Evolutionary conservation across 2,329 filamentous ascomycete genomes (phyloP).

Genomic region (Exophiala mesophila): DNA sequence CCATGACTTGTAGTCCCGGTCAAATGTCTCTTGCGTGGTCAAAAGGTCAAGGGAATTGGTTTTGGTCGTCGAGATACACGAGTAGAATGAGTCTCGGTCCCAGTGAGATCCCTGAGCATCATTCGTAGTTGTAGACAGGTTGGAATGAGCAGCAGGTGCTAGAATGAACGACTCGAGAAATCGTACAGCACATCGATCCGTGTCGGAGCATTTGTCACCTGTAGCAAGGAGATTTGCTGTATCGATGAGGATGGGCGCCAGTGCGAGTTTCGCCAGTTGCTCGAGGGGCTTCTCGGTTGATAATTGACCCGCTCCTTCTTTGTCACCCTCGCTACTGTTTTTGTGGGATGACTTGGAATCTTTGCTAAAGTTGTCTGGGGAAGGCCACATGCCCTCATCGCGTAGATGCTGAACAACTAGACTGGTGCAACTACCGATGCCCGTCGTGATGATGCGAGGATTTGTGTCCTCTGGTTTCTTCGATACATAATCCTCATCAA

Average conservation of each 20-base stretch:
- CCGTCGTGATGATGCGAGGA: slow-evolving; percentile 50
- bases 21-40: slow-evolving; percentile 51
- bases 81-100: slow-evolving; percentile 45
- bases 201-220: slow-evolving; percentile 41
- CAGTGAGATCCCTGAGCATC: background rate
- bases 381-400: slow-evolving; percentile 43
- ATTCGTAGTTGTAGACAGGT: background rate
- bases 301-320: background rate
- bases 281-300: slow-evolving; percentile 16
- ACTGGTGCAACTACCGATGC: slow-evolving; percentile 55
- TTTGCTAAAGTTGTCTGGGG: too few relatives aligned
- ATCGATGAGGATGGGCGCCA: slow-evolving; percentile 42
- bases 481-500: slow-evolving; percentile 52
- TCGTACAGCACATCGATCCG: slow-evolving; percentile 46
- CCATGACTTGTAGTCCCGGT: slow-evolving; percentile 63
- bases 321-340: too few relatives aligned
- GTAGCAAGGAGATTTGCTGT: slow-evolving; percentile 41
- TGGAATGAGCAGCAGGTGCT: slow-evolving; percentile 10
- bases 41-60: slow-evolving; percentile 50
- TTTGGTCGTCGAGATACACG: slow-evolving; percentile 50
- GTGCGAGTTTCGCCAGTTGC: slow-evolving; percentile 41
- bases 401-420: slow-evolving; percentile 48
- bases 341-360: too few relatives aligned
- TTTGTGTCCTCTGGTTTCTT: slow-evolving; percentile 37
- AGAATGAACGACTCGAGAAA: slow-evolving; percentile 51